These are phyloP conservation scores for Arthrobotrys pseudoclavata DNA, from an alignment of 2,329 filamentous ascomycete genomes.

Conservation along the genomic window DNA sequence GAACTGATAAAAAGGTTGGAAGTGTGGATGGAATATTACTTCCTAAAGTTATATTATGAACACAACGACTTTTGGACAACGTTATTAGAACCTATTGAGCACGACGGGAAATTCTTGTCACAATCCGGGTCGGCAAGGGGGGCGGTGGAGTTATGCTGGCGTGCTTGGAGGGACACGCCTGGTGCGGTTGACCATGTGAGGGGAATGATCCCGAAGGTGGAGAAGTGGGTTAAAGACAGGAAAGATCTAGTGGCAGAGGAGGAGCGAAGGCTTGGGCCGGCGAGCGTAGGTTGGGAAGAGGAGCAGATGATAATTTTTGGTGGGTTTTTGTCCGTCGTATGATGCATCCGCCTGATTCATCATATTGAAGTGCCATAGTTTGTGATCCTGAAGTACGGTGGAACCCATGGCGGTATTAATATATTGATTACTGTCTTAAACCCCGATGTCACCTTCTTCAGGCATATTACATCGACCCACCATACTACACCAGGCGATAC, in stretches of 20 bases:
- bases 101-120: not conserved
- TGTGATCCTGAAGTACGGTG: too few species aligned
- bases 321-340: too few species aligned
- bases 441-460: too few species aligned
- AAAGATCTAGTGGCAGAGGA: not conserved
- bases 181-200: not conserved
- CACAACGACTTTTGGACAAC: not conserved
- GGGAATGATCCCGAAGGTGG: not conserved
- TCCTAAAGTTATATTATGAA: not conserved
- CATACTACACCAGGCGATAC: too few species aligned
- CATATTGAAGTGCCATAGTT: too few species aligned
- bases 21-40: not conserved
- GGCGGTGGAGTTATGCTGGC: not conserved
- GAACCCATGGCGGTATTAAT: too few species aligned
- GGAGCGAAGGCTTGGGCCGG: not conserved
- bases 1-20: not conserved
- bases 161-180: not conserved
- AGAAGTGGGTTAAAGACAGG: not conserved
- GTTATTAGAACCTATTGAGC: not conserved
- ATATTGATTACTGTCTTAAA: too few species aligned
- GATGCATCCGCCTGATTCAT: too few species aligned
- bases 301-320: not conserved
- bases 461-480: too few species aligned
- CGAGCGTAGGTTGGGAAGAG: not conserved
- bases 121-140: not conserved